Conservation (phyloP, 345 rosid genomes). For the Euphorbia lathyris region DNA sequence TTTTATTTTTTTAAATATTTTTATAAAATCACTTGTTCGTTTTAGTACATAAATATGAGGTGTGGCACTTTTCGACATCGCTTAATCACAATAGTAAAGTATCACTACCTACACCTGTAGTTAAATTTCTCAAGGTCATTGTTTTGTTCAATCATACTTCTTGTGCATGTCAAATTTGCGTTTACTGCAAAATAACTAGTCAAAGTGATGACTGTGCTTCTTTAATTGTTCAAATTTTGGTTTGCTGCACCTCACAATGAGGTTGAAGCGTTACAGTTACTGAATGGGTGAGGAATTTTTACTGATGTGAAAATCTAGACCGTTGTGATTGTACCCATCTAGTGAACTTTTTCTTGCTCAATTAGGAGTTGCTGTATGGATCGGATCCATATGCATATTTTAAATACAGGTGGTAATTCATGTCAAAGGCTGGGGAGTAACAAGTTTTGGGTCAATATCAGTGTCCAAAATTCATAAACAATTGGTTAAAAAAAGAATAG, state of each 20-base stretch:
- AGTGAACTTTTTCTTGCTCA: not conserved
- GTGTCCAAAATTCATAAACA: not conserved
- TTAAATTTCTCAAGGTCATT: not conserved
- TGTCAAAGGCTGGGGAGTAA: not conserved
- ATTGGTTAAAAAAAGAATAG: too few species aligned
- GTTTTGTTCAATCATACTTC: not conserved
- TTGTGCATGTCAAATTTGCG: not conserved
- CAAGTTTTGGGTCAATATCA: not conserved
- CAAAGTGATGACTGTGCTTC: not conserved
- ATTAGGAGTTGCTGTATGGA: not conserved
- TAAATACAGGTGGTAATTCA: not conserved
- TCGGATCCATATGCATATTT: not conserved
- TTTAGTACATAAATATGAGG: not conserved
- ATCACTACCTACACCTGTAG: not conserved
- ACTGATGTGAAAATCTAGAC: not conserved
- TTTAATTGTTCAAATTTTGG: not conserved
- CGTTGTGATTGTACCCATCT: not conserved
- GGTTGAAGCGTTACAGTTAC: not conserved
- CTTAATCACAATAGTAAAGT: not conserved
- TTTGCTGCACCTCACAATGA: not conserved
- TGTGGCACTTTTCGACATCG: not conserved
- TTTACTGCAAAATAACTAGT: too few species aligned
- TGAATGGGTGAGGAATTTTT: not conserved
- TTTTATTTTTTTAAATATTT: too few species aligned
- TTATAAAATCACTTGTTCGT: not conserved